A percentile compares a stretch with the other conserved stretches of the same genome.
phyloP scores from a whole-genome alignment of 2,329 filamentous ascomycete species.

The Gliomastix tumulicola region DNA sequence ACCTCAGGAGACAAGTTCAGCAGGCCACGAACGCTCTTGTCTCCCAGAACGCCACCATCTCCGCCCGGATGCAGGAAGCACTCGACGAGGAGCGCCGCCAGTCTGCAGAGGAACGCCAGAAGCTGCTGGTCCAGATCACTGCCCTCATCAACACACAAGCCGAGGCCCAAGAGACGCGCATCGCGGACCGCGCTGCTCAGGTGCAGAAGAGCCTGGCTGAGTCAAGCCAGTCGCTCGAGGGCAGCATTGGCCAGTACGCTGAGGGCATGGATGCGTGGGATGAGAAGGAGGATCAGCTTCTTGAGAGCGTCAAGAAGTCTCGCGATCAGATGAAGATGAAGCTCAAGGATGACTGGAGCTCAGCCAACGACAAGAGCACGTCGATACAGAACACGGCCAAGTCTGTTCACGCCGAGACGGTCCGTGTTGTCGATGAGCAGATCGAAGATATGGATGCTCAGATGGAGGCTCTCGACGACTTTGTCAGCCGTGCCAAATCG shows the following conservation, averaged over 20 bases:
- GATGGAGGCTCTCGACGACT: slow-evolving; percentile 84
- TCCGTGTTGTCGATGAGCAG: slow-evolving; percentile 84
- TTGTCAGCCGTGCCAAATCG: slow-evolving; percentile 72
- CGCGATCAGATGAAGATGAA: slow-evolving; percentile 72
- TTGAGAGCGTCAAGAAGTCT: slow-evolving; percentile 65
- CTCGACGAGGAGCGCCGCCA: slow-evolving; percentile 71
- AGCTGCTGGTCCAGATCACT: slow-evolving; percentile 69
- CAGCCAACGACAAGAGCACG: slow-evolving; percentile 71
- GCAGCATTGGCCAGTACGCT: slow-evolving; percentile 58
- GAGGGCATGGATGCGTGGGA: slow-evolving; percentile 71
- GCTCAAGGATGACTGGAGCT: slow-evolving; percentile 80
- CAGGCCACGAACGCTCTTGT: slow-evolving; percentile 62
- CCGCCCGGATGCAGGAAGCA: slow-evolving; percentile 59
- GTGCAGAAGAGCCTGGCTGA: slow-evolving; percentile 58
- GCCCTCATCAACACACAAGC: slow-evolving; percentile 69
- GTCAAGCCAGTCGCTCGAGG: slow-evolving; percentile 59
- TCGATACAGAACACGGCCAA: slow-evolving; percentile 78
- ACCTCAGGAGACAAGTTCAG: slow-evolving; percentile 64
- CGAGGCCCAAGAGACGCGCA: slow-evolving; percentile 63
- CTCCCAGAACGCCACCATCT: slow-evolving; percentile 60
- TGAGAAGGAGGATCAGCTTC: slow-evolving; percentile 57
- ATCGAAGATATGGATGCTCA: slow-evolving; percentile 81
- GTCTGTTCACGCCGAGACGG: slow-evolving; percentile 83
- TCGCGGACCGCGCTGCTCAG: slow-evolving; percentile 54
- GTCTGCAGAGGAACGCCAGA: slow-evolving; percentile 66